A percentile compares a stretch with the other conserved stretches of the same genome.
Evolutionary conservation across 495 filamentous ascomycete species (phyloP).

Genomic region (Poronia punctata): DNA sequence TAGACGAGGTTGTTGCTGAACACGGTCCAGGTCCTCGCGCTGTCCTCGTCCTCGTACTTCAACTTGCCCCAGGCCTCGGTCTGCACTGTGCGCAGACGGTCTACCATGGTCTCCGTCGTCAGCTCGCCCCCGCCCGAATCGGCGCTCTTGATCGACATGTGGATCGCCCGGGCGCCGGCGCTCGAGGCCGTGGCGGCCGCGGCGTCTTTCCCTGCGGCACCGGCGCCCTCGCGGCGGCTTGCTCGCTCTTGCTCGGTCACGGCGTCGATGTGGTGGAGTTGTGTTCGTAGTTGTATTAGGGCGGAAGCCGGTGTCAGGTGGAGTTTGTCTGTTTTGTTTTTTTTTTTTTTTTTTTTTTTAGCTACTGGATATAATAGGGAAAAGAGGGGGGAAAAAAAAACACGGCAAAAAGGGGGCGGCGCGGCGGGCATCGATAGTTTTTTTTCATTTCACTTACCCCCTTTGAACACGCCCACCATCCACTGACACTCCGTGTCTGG

Average conservation of each 20-base stretch:
- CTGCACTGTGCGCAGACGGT: constrained; percentile 40
- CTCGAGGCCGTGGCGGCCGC: constrained; percentile 5
- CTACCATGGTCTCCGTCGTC: constrained; percentile 40
- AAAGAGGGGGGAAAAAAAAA: no score
- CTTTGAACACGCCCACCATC: constrained; percentile 46
- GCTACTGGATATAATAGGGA: background rate
- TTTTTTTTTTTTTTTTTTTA: constrained; percentile 2
- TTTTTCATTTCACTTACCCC: constrained; percentile 24
- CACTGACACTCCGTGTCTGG: constrained; percentile 29
- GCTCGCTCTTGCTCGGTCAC: constrained; percentile 36
- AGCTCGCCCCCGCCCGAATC: constrained; percentile 32
- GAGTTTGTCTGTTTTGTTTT: constrained; percentile 31
- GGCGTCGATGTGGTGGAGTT: constrained; percentile 43
- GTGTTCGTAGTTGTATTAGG: constrained; percentile 39
- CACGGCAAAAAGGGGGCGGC: background rate
- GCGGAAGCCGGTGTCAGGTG: constrained; percentile 41
- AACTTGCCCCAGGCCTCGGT: constrained; percentile 35
- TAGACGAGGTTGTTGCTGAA: constrained; percentile 36
- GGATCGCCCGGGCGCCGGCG: constrained; percentile 33
- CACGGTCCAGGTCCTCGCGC: constrained; percentile 34
- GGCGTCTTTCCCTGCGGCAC: constrained; percentile 3
- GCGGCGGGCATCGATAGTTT: background rate
- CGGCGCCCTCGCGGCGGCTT: constrained; percentile 20
- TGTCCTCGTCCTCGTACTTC: constrained; percentile 39
- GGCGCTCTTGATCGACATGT: constrained; percentile 45